A percentile compares a stretch with the other conserved stretches of the same genome.
Evolutionary conservation across 208 protist genomes (phyloP).

Genomic region (Balamuthia mandrillaris): DNA sequence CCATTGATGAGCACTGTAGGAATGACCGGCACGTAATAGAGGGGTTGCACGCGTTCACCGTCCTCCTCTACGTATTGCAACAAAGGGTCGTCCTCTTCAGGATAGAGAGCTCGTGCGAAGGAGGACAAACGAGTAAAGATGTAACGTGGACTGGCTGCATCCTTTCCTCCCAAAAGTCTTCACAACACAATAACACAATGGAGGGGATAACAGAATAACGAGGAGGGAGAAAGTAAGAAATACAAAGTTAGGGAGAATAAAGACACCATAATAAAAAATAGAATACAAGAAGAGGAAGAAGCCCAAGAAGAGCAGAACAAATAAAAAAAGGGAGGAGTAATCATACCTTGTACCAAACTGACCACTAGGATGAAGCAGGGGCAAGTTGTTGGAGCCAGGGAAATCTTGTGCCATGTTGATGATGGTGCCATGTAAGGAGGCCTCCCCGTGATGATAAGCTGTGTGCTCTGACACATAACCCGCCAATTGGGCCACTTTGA

Average conservation of each 20-base stretch:
- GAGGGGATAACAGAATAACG: too few relatives aligned
- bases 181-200: too few relatives aligned
- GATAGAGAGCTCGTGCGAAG: slow-evolving; percentile 92
- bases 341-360: slow-evolving; percentile 99
- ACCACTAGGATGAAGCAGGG: slow-evolving; percentile 93
- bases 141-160: slow-evolving; percentile 96
- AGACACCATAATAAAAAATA: too few relatives aligned
- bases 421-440: slow-evolving; percentile 93
- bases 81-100: slow-evolving; percentile 92
- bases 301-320: too few relatives aligned
- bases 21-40: slow-evolving; percentile 97
- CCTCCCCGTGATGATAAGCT: slow-evolving; percentile 99
- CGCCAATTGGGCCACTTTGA: slow-evolving; percentile 98
- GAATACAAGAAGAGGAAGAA: too few relatives aligned
- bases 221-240: too few relatives aligned
- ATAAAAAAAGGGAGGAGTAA: too few relatives aligned
- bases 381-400: slow-evolving; percentile 98
- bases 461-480: slow-evolving; percentile 86
- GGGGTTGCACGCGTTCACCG: slow-evolving; percentile 96
- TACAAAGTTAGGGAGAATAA: too few relatives aligned
- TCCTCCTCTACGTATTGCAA: slow-evolving; percentile 98
- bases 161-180: slow-evolving; percentile 94
- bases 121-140: slow-evolving; percentile 94
- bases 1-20: slow-evolving; percentile 99
- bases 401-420: slow-evolving; percentile 98